phyloP scores from a whole-genome alignment of 768 basidiomycete species.

The Kwoniella sp. region DNA sequence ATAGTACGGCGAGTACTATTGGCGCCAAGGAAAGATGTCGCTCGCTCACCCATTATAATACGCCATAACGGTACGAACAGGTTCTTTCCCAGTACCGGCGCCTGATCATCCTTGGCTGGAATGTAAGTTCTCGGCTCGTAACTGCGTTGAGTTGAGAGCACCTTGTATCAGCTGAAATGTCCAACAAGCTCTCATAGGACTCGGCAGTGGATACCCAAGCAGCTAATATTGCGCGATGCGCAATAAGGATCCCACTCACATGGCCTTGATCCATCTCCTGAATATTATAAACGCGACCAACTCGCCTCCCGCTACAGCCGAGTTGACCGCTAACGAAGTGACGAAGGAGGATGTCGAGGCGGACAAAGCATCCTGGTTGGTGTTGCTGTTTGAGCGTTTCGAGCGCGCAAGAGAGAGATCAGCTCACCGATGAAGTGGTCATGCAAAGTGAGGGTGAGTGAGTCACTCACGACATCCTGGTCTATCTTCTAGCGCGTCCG shows the following conservation, averaged over 20 bases:
- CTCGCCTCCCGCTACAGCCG: slow-evolving; percentile 62
- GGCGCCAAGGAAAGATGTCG: too few relatives aligned
- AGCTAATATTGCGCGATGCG: too few relatives aligned
- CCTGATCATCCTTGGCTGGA: slow-evolving; percentile 60
- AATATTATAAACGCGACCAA: slow-evolving; percentile 77
- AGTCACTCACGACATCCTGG: slow-evolving; percentile 5
- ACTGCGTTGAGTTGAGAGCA: slow-evolving; percentile 1
- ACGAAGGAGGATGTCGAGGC: slow-evolving; percentile 78
- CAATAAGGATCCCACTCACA: too few relatives aligned
- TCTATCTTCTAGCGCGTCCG: slow-evolving; percentile 1
- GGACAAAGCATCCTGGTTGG: slow-evolving; percentile 26
- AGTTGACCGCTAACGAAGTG: slow-evolving; percentile 83
- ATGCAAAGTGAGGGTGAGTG: not conserved
- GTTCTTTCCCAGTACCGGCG: slow-evolving; percentile 33
- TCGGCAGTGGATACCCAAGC: too few relatives aligned
- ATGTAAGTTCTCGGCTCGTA: slow-evolving; percentile 76
- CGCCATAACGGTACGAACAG: slow-evolving; percentile 38
- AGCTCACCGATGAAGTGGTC: too few relatives aligned
- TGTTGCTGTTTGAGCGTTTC: too few relatives aligned
- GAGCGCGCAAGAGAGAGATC: too few relatives aligned
- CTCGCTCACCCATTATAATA: slow-evolving; percentile 38
- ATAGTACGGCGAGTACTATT: too few relatives aligned
- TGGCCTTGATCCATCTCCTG: slow-evolving; percentile 78
- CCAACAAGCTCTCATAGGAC: too few relatives aligned
- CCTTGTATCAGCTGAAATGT: not conserved